Evolutionary conservation across 768 basidiomycete genomes (phyloP), one percentile per base, ranked within the genome.

Genomic region (Tulasnella sp.): DNA sequence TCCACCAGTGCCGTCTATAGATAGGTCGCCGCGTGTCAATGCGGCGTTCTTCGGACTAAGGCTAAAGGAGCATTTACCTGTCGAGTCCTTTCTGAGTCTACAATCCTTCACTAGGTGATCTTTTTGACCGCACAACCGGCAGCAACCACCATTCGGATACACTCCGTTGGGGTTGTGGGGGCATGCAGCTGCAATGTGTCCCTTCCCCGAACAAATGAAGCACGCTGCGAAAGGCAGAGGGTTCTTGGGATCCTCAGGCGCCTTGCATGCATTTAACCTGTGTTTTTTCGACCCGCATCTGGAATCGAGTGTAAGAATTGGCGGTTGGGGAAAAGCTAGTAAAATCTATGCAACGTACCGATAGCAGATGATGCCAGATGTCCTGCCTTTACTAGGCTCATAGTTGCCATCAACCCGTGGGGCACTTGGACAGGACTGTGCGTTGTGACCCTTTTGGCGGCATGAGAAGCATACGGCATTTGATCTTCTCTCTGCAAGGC

Each of bases 91-190:
- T 67, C 46, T 20, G 37, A 77, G 26, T 5, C 42, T 4, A 82
- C 96, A 98, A 83, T 97, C 90, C 82, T 89, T 93, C 0, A 94
- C 95, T 9, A 96, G 88, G 85, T 98, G 96, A 3, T 89, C 88
- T 6, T 91, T 95, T 77, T 93, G 90, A 10, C 91, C 90, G 82
- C 96, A 98, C 11, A 98, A 86, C 82, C 95, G 96, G 82, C 96
- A 98, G 78, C 87, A 89, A 3, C 96, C 96, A 35, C 95, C 95
- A 79, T 97, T 92, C 0, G 95, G 94, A 81, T 98, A 98, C 35
- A 97, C 87, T 0, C 87, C 87, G 80, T 88, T 88, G n/a, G 70
- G 39, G 82, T 98, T 98, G 81, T 91, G 84, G 0, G 93, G 92
- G 84, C 96, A 98, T 18, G 89, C 84, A 1, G 93, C 91, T 2